Conservation (phyloP, 345 rosid genomes). For the Clarkia xantiana region DNA sequence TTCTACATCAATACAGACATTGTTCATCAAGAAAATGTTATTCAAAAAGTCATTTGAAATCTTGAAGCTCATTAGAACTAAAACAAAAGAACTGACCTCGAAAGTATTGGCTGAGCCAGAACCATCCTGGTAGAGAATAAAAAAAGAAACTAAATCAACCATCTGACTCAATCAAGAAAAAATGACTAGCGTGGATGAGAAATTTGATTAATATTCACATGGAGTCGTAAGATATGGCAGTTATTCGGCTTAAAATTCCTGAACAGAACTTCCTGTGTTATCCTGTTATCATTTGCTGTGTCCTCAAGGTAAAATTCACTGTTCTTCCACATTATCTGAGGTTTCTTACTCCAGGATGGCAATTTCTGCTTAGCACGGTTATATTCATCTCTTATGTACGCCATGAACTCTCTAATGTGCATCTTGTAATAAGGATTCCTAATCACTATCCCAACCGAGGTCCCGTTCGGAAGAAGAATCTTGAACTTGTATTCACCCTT, state of each 20-base stretch:
- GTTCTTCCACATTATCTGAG: constrained; percentile 22
- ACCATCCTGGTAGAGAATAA: constrained; percentile 33
- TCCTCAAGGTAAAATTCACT: constrained; percentile 17
- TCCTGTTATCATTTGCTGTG: constrained; percentile 11
- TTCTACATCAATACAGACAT: constrained; percentile 21
- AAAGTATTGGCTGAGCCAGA: constrained; percentile 19
- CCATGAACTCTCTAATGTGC: constrained; percentile 18
- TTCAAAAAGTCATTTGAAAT: too few relatives aligned
- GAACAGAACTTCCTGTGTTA: constrained; percentile 15
- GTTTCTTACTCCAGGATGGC: constrained; percentile 6
- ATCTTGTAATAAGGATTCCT: constrained; percentile 16
- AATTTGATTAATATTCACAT: constrained; percentile 21
- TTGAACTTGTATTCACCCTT: constrained; percentile 20
- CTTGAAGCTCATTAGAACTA: background rate
- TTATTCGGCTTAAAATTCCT: constrained; percentile 20
- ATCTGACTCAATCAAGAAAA: too few relatives aligned
- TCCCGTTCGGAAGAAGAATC: constrained; percentile 41
- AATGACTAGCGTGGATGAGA: background rate
- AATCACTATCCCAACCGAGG: constrained; percentile 19
- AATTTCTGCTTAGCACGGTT: constrained; percentile 4
- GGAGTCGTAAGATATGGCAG: constrained; percentile 31
- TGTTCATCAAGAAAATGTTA: too few relatives aligned
- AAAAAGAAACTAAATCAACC: too few relatives aligned
- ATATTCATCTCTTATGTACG: constrained; percentile 20
- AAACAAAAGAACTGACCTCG: constrained; percentile 21